Percentiles rank a stretch among this genome's conserved stretches.
These are phyloP conservation scores for Coprinopsis strossmayeri DNA, from an alignment of 768 basidiomycete species.

Conservation along the genomic window DNA sequence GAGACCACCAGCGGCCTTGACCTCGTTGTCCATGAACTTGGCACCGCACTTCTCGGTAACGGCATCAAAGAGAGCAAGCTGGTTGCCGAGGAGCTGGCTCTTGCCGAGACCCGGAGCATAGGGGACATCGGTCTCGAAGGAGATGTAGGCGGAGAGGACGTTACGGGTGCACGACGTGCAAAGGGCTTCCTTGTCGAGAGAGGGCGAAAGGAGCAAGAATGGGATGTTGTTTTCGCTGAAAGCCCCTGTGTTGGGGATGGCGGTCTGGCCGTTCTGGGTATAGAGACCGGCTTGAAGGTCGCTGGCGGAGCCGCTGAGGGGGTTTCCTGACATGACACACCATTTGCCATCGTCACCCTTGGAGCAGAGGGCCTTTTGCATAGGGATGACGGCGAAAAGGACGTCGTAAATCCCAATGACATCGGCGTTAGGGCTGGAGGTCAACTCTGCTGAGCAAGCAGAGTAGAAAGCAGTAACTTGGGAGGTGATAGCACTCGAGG, in stretches of 20 bases:
- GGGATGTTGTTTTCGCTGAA: constrained; percentile 57
- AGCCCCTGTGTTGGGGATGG: constrained; percentile 51
- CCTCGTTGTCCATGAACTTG: constrained; percentile 61
- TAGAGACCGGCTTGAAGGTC: constrained; percentile 12
- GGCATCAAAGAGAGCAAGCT: constrained; percentile 57
- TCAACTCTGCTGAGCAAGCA: constrained; percentile 68
- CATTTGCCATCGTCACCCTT: constrained; percentile 66
- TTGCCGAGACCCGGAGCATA: constrained; percentile 70
- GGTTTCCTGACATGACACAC: constrained; percentile 52
- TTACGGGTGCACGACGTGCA: constrained; percentile 82
- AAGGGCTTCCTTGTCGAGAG: constrained; percentile 41
- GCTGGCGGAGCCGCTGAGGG: constrained; percentile 20
- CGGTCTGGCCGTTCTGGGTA: constrained; percentile 23
- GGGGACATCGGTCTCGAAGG: constrained; percentile 61
- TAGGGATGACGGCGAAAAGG: constrained; percentile 64
- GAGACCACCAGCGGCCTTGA: constrained; percentile 60
- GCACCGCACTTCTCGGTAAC: constrained; percentile 60
- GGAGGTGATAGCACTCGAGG: constrained; percentile 48
- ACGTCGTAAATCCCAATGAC: constrained; percentile 73
- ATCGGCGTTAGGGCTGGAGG: constrained; percentile 32
- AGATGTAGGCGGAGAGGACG: constrained; percentile 70
- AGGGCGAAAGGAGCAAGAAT: constrained; percentile 72
- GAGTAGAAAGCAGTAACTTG: constrained; percentile 65
- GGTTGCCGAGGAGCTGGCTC: constrained; percentile 60
- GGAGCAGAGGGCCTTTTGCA: constrained; percentile 64